These are phyloP conservation scores for Lichtheimia ornata DNA, from an alignment of 371 early-diverging fungal species.

Conservation along the genomic window DNA sequence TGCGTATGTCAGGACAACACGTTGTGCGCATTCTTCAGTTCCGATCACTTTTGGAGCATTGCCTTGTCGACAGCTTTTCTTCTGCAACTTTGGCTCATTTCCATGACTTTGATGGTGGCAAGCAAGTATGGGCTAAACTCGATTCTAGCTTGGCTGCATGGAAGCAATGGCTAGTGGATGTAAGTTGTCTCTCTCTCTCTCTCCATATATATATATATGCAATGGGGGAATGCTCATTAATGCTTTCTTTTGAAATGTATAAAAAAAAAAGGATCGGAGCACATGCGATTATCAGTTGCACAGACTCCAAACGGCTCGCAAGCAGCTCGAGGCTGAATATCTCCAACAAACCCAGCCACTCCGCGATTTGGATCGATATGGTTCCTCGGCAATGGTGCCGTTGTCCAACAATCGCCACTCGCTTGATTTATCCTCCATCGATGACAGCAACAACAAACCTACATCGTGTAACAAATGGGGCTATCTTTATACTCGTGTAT, in stretches of 20 bases:
- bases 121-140: constrained; percentile 39
- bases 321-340: constrained; percentile 33
- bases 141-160: constrained; percentile 33
- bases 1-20: constrained; percentile 53
- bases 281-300: constrained; percentile 44
- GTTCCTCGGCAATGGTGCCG: constrained; percentile 8
- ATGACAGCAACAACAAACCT: constrained; percentile 1
- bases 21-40: constrained; percentile 46
- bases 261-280: constrained; percentile 30
- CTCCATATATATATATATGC: background rate
- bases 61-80: constrained; percentile 41
- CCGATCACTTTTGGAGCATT: constrained; percentile 41
- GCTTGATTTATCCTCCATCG: constrained; percentile 23
- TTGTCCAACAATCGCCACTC: constrained; percentile 27
- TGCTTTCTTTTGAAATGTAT: too few relatives aligned
- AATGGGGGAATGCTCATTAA: too few relatives aligned
- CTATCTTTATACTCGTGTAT: constrained; percentile 35
- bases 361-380: constrained; percentile 35
- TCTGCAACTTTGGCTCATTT: constrained; percentile 38
- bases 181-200: constrained; percentile 9
- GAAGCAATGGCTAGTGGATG: constrained; percentile 47
- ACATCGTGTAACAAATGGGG: constrained; percentile 36
- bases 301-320: constrained; percentile 27
- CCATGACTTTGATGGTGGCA: constrained; percentile 37
- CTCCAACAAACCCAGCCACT: constrained; percentile 37